Evolutionary conservation across 2,329 filamentous ascomycete genomes (phyloP).

Genomic region (Fusarium drepaniforme): DNA sequence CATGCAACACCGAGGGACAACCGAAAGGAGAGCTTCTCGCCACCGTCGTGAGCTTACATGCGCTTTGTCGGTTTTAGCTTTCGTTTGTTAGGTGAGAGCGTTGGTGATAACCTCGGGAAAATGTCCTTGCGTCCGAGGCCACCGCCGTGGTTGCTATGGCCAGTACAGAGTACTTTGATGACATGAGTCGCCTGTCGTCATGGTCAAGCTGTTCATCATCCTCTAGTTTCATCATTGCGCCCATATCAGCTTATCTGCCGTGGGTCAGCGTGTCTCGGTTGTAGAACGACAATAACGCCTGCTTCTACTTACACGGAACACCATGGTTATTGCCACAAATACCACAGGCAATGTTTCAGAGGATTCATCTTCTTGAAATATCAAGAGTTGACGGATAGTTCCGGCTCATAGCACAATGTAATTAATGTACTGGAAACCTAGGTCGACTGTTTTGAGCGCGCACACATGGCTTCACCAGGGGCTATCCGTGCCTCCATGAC

Average conservation of each 20-base stretch:
- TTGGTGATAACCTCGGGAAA: not conserved
- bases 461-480: conserved; percentile 39
- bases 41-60: not conserved
- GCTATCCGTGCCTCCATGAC: conserved; percentile 30
- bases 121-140: not conserved
- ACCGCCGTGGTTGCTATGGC: not conserved
- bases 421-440: not conserved
- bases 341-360: not conserved
- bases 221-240: not conserved
- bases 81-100: not conserved
- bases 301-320: not conserved
- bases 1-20: conserved; percentile 23
- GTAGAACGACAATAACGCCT: not conserved
- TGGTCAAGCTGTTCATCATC: not conserved
- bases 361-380: not conserved
- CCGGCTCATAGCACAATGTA: not conserved
- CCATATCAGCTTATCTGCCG: not conserved
- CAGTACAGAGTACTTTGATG: not conserved
- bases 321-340: not conserved
- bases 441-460: conserved; percentile 2
- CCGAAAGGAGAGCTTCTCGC: conserved; percentile 7
- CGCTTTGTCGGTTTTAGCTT: not conserved
- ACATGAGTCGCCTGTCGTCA: not conserved
- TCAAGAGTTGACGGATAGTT: not conserved
- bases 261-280: conserved; percentile 1